A percentile compares a stretch with the other conserved stretches of the same genome.
phyloP scores from a whole-genome alignment of 2,329 filamentous ascomycete genomes.

The Alternaria tenuissima region DNA sequence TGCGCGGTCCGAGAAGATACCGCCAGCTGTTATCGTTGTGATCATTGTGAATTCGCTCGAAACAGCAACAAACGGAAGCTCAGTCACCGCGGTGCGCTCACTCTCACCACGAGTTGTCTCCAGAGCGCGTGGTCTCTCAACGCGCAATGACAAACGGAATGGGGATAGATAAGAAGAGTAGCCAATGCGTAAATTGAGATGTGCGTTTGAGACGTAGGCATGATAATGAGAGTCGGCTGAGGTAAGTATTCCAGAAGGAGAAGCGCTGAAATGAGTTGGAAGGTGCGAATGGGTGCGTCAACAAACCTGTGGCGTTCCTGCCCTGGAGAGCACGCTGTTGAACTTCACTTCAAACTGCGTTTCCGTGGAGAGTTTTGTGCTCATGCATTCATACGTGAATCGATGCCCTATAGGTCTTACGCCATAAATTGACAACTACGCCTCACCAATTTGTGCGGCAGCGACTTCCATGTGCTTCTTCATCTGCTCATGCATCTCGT shows the following conservation, averaged over 20 bases:
- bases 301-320: constrained; percentile 8
- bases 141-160: not conserved
- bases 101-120: constrained; percentile 11
- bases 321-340: not conserved
- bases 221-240: not conserved
- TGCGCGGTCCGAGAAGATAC: constrained; percentile 20
- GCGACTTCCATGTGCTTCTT: constrained; percentile 39
- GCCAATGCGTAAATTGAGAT: constrained; percentile 4
- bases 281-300: constrained; percentile 8
- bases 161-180: constrained; percentile 16
- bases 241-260: not conserved
- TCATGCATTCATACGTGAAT: not conserved
- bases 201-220: not conserved
- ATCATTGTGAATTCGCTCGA: constrained; percentile 22
- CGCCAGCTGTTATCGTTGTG: constrained; percentile 15
- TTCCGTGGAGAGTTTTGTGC: not conserved
- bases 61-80: constrained; percentile 12
- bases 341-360: not conserved
- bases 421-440: constrained; percentile 7
- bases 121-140: not conserved
- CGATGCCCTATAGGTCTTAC: not conserved
- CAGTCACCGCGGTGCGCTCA: constrained; percentile 16
- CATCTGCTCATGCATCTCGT: constrained; percentile 44
- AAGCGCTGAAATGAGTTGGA: not conserved
- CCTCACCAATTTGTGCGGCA: constrained; percentile 25